These are phyloP conservation scores for Persicaria tinctoria DNA, from an alignment of 148 eudicot species.

Conservation along the genomic window DNA sequence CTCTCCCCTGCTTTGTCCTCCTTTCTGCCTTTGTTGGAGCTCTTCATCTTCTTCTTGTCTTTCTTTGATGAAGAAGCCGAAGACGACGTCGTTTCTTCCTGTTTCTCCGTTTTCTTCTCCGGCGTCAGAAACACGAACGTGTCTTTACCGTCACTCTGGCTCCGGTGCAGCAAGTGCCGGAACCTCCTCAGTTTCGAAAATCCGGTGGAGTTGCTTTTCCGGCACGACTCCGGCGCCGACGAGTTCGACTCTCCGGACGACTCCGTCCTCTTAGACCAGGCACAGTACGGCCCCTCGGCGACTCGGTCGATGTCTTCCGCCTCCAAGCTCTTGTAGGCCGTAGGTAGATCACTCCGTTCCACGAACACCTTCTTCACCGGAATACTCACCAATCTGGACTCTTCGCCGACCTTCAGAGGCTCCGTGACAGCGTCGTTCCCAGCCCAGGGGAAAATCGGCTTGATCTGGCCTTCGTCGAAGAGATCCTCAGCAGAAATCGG, in stretches of 20 bases:
- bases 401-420: conserved; percentile 2
- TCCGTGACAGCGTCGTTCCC: neutral
- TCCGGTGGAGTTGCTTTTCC: conserved; percentile 92
- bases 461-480: conserved; percentile 63
- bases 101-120: neutral
- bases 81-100: neutral
- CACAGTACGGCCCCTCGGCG: conserved; percentile 40
- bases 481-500: conserved; percentile 51
- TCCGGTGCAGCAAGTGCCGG: conserved; percentile 9
- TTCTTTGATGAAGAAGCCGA: neutral
- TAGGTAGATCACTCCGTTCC: conserved; percentile 19
- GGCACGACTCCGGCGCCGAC: conserved; percentile 35
- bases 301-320: conserved; percentile 15
- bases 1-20: neutral
- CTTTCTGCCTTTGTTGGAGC: neutral
- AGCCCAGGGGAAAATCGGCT: conserved; percentile 27
- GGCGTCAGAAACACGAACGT: neutral
- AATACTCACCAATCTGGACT: conserved; percentile 2
- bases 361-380: conserved; percentile 59
- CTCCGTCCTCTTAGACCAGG: conserved; percentile 27
- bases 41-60: neutral
- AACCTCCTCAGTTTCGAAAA: conserved; percentile 78
- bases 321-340: neutral
- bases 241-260: conserved; percentile 13
- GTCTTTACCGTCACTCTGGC: conserved; percentile 14